A percentile compares a stretch with the other conserved stretches of the same genome.
Conservation (phyloP, 2,329 filamentous ascomycete species). For the Talaromyces amestolkiae region DNA sequence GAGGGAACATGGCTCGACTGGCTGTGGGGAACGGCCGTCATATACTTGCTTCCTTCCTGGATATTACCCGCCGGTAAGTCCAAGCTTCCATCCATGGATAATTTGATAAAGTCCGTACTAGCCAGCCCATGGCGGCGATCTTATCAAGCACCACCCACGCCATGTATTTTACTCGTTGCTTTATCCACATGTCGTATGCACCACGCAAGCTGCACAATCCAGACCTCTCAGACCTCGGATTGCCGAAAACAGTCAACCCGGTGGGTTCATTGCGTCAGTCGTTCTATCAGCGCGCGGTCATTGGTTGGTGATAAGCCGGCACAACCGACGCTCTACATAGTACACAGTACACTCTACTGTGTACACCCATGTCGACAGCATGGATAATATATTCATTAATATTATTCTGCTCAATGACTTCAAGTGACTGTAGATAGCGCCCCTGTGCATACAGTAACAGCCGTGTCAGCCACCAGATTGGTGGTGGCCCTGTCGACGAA, state of each 20-base stretch:
- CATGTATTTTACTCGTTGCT: not conserved
- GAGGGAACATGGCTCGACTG: not conserved
- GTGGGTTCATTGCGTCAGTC: slow-evolving; percentile 20
- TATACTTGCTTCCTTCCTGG: not conserved
- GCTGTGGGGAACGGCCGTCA: not conserved
- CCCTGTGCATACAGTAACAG: not conserved
- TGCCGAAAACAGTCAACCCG: slow-evolving; percentile 9
- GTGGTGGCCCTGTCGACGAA: not conserved
- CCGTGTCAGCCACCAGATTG: not conserved
- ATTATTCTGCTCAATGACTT: not conserved
- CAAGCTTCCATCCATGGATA: too few species aligned
- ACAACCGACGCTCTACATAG: not conserved
- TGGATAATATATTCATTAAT: not conserved
- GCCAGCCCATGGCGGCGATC: not conserved
- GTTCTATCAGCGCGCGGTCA: not conserved
- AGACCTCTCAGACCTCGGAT: not conserved
- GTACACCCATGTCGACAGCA: not conserved
- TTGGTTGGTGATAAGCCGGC: slow-evolving; percentile 4
- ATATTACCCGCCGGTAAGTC: not conserved
- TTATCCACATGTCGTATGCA: not conserved
- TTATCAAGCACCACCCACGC: not conserved
- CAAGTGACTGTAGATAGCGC: not conserved
- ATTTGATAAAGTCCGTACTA: too few species aligned
- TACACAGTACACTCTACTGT: too few species aligned
- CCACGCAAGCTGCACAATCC: not conserved